Evolutionary conservation across 306 rosid species (phyloP).

Genomic region (Neltuma alba): DNA sequence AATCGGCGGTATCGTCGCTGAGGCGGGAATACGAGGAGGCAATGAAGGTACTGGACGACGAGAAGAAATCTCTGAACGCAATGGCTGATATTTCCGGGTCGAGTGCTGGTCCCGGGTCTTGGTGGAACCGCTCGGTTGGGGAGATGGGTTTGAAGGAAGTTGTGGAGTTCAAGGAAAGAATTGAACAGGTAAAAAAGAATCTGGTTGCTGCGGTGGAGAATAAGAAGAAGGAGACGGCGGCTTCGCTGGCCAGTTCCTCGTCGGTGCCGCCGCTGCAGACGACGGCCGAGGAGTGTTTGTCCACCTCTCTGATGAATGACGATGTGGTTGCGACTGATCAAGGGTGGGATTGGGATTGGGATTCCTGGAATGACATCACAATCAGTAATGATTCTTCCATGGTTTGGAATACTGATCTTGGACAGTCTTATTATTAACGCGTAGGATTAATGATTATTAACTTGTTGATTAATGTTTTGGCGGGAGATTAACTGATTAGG

Average conservation of each 20-base stretch:
- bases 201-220: background rate
- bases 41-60: background rate
- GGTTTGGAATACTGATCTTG: background rate
- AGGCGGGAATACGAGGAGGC: conserved; percentile 3
- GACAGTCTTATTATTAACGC: background rate
- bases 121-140: conserved; percentile 31
- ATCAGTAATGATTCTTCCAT: background rate
- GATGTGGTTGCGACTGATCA: background rate
- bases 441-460: background rate
- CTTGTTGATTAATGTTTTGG: too few relatives aligned
- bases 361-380: background rate
- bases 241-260: background rate
- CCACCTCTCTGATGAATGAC: background rate
- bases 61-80: background rate
- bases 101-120: background rate
- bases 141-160: conserved; percentile 34
- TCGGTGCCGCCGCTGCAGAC: background rate
- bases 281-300: background rate
- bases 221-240: background rate
- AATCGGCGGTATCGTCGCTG: background rate
- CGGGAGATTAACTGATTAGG: too few relatives aligned
- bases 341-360: background rate
- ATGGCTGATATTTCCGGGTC: background rate
- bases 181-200: conserved; percentile 18
- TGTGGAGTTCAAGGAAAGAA: background rate